Percentiles rank a stretch among this genome's conserved stretches.
Conservation (phyloP, 106 monocot species). For the Dioscorea zingiberensis region DNA sequence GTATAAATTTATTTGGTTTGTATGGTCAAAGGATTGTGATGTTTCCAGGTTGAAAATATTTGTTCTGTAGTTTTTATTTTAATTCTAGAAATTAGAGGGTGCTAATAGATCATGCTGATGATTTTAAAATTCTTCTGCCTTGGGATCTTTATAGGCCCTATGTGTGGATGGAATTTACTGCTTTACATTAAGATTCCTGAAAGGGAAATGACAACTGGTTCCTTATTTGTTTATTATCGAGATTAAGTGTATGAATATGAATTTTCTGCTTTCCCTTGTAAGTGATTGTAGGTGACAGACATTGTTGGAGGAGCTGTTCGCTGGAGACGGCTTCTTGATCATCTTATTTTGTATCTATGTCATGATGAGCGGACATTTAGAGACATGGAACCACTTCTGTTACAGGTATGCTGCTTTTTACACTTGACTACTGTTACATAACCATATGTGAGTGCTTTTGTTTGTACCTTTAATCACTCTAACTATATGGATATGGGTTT, state of each 20-base stretch:
- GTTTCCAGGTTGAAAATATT: no score
- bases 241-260: neutral
- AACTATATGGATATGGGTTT: neutral
- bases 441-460: neutral
- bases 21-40: no score
- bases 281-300: constrained; percentile 66
- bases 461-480: neutral
- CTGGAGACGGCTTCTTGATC: constrained; percentile 91
- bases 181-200: no score
- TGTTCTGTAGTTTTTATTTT: no score
- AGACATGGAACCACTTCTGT: constrained; percentile 92
- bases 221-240: neutral
- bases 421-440: neutral
- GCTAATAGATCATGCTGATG: no score
- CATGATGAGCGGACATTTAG: constrained; percentile 63
- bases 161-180: no score
- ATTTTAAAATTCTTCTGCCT: no score
- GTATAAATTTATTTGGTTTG: no score
- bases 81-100: no score
- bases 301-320: constrained; percentile 85
- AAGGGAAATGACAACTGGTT: no score
- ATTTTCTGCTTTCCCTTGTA: neutral
- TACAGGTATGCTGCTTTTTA: constrained; percentile 50
- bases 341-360: constrained; percentile 82
- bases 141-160: no score